Evolutionary conservation across 2,329 filamentous ascomycete genomes (phyloP).

Genomic region (Colletotrichum truncatum): DNA sequence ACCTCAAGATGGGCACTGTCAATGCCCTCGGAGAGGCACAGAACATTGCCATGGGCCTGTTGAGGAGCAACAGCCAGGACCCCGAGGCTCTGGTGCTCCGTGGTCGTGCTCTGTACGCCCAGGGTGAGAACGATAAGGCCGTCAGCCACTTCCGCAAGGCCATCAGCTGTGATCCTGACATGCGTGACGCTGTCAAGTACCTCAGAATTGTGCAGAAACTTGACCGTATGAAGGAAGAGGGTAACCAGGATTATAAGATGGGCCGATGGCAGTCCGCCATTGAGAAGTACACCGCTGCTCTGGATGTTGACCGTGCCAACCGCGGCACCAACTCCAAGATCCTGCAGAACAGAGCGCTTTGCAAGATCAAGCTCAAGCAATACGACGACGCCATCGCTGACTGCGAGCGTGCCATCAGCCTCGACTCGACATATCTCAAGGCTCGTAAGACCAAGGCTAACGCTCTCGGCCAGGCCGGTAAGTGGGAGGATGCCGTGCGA

Average conservation of each 20-base stretch:
- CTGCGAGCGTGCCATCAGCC: constrained; percentile 82
- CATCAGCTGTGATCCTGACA: constrained; percentile 90
- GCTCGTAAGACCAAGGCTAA: constrained; percentile 95
- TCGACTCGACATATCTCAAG: constrained; percentile 89
- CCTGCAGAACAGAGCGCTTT: constrained; percentile 90
- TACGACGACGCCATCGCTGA: constrained; percentile 85
- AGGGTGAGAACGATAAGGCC: constrained; percentile 95
- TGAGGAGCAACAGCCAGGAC: constrained; percentile 88
- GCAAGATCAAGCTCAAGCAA: constrained; percentile 83
- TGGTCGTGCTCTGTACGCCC: constrained; percentile 86
- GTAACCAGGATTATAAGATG: constrained; percentile 89
- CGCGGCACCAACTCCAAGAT: constrained; percentile 95
- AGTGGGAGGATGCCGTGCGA: constrained; percentile 90
- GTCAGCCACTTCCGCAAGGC: constrained; percentile 92
- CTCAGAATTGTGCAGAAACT: constrained; percentile 91
- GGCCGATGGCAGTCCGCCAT: constrained; percentile 83
- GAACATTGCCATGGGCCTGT: constrained; percentile 87
- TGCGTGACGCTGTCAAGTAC: constrained; percentile 87
- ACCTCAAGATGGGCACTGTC: constrained; percentile 89
- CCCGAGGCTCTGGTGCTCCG: constrained; percentile 92
- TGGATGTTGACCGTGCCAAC: constrained; percentile 88
- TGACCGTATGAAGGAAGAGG: constrained; percentile 92
- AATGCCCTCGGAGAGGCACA: constrained; percentile 93
- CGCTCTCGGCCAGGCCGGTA: constrained; percentile 82
- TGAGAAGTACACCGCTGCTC: constrained; percentile 82